Base-by-base conservation (phyloP, 1,284 basidiomycete species). In the Pseudozyma pruni region DNA sequence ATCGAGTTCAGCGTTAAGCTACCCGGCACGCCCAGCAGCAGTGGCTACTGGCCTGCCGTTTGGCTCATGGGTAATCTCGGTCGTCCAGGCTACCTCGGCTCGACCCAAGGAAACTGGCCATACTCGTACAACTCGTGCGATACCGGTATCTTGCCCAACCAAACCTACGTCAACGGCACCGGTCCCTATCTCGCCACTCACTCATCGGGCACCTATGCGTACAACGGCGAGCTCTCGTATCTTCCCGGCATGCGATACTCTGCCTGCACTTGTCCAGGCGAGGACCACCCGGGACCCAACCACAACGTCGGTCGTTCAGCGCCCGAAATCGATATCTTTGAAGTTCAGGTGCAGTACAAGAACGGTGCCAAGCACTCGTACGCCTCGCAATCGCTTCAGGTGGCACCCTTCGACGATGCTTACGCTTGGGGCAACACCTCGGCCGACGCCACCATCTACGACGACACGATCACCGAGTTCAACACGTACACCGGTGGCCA, bases 341-440 rank as follows among this genome's bases (percentile, higher is more conserved):
- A 83, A 57, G 76, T 79, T 6, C 86, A 88, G 71, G 85, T 85
- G 87, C 84, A 89, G 88, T 78, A 31, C 19, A 59, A 67, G 34
- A 37, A 59, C 13, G 81, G 78, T 37, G 64, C n/a, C 17, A 34
- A 32, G 11, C 63, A 60, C 29, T 72, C 74, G 27, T 72, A 66
- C 32, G 80, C 76, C 4, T 83, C 79, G 60, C 70, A 78, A 60
- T 81, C 81, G n/a, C 66, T 78, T 33, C 81, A 83, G 55, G 62
- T 78, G 20, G 82, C 80, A 1, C 82, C 82, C 10, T 83, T 81
- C 44, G 79, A 81, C 51, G 52, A 67, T 20, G 61, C 60, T 17
- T 80, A 79, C 50, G 56, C 60, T 8, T 81, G 80, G 78, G 62
- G 71, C 48, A 53, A 72, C 17, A 40, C 68, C 9, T 41, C 45